Base-by-base conservation (phyloP, 2,329 filamentous ascomycete genomes). In the Alternaria novae-zelandiae region DNA sequence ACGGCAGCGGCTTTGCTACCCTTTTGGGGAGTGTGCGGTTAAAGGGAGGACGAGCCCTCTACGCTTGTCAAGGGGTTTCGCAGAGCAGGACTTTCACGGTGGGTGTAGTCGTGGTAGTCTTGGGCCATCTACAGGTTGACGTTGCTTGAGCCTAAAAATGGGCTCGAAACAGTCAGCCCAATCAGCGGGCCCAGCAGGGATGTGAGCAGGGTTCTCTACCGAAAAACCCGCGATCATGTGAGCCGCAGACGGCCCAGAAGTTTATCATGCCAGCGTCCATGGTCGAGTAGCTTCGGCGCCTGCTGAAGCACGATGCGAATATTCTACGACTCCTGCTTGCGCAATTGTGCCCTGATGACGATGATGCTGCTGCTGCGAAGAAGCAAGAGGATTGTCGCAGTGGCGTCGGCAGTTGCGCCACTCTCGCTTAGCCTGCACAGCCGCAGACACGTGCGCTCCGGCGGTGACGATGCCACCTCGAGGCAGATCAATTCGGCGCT, bases 91-190 rank as follows among this genome's bases (percentile, higher is more conserved):
- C 65, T 64, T 70, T 66, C 60, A 68, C 66, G 67, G 74, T 74
- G 74, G 75, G 73, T 70, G 72, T 73, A 65, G 73, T 71, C 64
- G 75, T 57, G 56, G 73, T 66, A 26, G 75, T 71, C 75, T 78
- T 78, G 76, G 75, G 67, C 57, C 65, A 62, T 74, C 71, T 70
- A 79, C 76, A 79, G 78, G 78, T 74, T 70, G 74, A 74, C 72
- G 75, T 78, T 77, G 73, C 63, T 76, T 74, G 74, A 67, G 70
- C 67, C 76, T 77, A 79, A 76, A 77, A 72, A 77, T 77, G 74
- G 73, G 74, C 73, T 62, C 56, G 63, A 74, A 69, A 72, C 59
- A 67, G 47, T 61, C 68, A 54, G 70, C 67, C 77, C 78, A 79
- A 80, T 79, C 70, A 78, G 61, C 60, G 62, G 61, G 69, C 54